Evolutionary conservation across 805 yeast genomes (phyloP).

Genomic region (Ogataea methylovora): DNA sequence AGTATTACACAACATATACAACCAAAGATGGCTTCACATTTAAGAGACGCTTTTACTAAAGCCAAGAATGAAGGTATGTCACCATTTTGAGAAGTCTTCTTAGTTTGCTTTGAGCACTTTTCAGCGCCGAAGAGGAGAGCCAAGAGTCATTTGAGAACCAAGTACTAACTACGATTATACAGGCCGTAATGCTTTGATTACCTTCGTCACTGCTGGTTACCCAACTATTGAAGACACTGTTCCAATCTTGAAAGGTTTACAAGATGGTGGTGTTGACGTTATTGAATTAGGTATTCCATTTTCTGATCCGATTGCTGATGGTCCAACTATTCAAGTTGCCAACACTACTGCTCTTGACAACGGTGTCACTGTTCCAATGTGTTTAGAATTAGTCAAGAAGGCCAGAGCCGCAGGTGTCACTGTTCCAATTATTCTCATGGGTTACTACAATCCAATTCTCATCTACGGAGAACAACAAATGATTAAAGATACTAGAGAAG

Average conservation of each 20-base stretch:
- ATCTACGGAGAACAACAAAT: slow-evolving; percentile 84
- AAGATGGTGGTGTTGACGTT: slow-evolving; percentile 91
- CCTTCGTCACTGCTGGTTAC: slow-evolving; percentile 91
- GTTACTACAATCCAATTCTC: slow-evolving; percentile 92
- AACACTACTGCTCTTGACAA: slow-evolving; percentile 77
- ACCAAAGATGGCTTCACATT: slow-evolving; percentile 23
- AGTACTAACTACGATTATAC: not conserved
- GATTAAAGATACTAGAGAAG: slow-evolving; percentile 68
- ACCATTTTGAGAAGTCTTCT: too few relatives aligned
- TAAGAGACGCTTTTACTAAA: slow-evolving; percentile 27
- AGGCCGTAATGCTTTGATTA: slow-evolving; percentile 80
- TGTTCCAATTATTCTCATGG: slow-evolving; percentile 90
- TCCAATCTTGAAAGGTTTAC: slow-evolving; percentile 80
- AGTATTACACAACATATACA: too few relatives aligned
- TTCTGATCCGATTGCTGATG: slow-evolving; percentile 98
- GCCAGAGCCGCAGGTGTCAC: slow-evolving; percentile 83
- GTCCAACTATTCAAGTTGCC: slow-evolving; percentile 91
- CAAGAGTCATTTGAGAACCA: slow-evolving; percentile 1
- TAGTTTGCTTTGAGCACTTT: too few relatives aligned
- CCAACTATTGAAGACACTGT: slow-evolving; percentile 86
- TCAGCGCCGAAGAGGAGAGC: slow-evolving; percentile 48
- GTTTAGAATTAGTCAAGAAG: slow-evolving; percentile 60
- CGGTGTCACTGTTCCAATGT: slow-evolving; percentile 64
- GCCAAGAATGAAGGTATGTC: slow-evolving; percentile 19
- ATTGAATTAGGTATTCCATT: slow-evolving; percentile 95